Conservation (phyloP, 2,329 filamentous ascomycete genomes). For the Chalaropsis thielavioides region DNA sequence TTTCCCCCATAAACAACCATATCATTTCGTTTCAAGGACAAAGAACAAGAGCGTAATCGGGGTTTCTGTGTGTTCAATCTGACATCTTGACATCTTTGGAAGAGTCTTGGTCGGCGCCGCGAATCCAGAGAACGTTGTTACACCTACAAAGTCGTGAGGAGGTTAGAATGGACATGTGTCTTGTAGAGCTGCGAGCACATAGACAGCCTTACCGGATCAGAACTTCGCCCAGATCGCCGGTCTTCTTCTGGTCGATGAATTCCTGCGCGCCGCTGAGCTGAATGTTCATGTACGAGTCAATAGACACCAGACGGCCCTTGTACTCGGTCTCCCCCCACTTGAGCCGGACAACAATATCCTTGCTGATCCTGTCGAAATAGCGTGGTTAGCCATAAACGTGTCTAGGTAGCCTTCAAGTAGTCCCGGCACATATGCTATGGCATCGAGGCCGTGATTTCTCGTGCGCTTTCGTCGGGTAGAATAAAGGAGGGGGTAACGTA, state of each 20-base stretch:
- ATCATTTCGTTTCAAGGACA: conserved; percentile 7
- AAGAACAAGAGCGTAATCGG: not conserved
- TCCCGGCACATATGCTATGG: conserved; percentile 2
- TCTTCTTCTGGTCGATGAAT: conserved; percentile 76
- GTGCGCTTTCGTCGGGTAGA: not conserved
- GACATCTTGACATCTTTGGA: conserved; percentile 41
- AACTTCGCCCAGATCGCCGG: conserved; percentile 75
- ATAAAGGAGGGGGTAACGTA: conserved; percentile 33
- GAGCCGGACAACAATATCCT: conserved; percentile 77
- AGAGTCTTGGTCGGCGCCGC: conserved; percentile 36
- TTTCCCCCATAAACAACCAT: not conserved
- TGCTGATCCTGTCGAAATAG: conserved; percentile 53
- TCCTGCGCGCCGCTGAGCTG: conserved; percentile 85
- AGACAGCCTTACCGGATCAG: conserved; percentile 58
- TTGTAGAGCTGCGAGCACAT: not conserved
- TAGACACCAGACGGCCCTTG: conserved; percentile 79
- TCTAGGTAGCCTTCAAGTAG: conserved; percentile 1
- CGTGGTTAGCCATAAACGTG: not conserved
- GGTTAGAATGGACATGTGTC: conserved; percentile 1
- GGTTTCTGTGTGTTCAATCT: conserved; percentile 25
- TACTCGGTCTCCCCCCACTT: conserved; percentile 99
- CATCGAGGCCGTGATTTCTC: not conserved
- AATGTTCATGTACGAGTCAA: conserved; percentile 99
- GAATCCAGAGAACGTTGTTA: conserved; percentile 96
- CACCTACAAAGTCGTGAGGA: conserved; percentile 39